phyloP scores from a whole-genome alignment of 306 rosid genomes.

The Prunus mongolica region DNA sequence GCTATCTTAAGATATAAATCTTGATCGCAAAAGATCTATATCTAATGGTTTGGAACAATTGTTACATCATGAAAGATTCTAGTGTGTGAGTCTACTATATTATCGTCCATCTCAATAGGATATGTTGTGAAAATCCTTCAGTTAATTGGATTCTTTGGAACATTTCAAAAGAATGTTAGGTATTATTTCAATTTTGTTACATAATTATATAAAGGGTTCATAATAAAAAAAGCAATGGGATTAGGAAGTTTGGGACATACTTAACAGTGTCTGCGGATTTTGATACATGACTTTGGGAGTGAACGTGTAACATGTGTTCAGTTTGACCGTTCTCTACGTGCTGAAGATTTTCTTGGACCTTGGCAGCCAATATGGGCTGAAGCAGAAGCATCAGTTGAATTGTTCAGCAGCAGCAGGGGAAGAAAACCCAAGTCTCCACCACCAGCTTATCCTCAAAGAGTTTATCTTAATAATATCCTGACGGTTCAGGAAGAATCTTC shows the following conservation, averaged over 20 bases:
- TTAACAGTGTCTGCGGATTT: background rate
- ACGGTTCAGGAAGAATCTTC: conserved; percentile 32
- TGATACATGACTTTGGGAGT: background rate
- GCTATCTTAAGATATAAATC: background rate
- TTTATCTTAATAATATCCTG: conserved; percentile 32
- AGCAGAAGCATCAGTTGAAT: conserved; percentile 48
- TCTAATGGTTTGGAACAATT: no score
- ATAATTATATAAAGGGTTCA: background rate
- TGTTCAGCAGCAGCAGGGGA: conserved; percentile 26
- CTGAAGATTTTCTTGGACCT: background rate
- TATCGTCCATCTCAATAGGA: no score
- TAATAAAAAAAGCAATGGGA: background rate
- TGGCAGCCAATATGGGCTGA: conserved; percentile 92
- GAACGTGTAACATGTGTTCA: background rate
- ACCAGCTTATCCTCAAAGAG: conserved; percentile 52
- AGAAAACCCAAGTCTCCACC: conserved; percentile 25
- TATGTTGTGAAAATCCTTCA: no score
- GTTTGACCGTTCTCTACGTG: background rate
- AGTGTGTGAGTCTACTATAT: no score
- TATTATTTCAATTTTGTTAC: background rate
- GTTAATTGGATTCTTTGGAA: background rate
- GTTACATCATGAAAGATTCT: no score
- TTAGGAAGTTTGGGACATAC: background rate
- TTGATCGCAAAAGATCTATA: background rate
- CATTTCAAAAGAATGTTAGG: background rate